These are phyloP conservation scores for Mycosarcoma mackinlayi DNA, from an alignment of 1,284 basidiomycete genomes.

Conservation along the genomic window DNA sequence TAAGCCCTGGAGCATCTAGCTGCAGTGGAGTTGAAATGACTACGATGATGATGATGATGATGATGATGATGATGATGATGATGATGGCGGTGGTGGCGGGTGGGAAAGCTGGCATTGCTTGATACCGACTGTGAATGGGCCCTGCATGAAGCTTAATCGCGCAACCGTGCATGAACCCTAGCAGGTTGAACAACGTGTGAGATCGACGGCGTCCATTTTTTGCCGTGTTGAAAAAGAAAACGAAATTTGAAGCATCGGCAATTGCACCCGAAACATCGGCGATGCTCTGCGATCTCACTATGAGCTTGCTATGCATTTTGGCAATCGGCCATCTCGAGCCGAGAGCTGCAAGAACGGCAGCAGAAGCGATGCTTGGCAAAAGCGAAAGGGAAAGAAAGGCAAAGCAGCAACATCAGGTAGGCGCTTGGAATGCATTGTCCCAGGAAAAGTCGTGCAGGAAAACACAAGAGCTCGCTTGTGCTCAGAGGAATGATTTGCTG, in stretches of 20 bases:
- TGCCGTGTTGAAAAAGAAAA: too few relatives aligned
- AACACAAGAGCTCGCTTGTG: too few relatives aligned
- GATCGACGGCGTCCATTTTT: background rate
- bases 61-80: too few relatives aligned
- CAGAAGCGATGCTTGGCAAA: background rate
- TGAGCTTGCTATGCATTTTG: too few relatives aligned
- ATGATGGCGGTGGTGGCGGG: background rate
- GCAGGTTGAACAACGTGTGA: background rate
- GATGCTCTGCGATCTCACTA: background rate
- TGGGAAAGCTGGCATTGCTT: background rate
- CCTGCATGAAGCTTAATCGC: slow-evolving; percentile 1
- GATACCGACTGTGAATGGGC: background rate
- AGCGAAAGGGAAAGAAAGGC: background rate
- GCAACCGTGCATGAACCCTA: background rate
- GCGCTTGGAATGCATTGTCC: too few relatives aligned
- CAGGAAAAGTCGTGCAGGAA: too few relatives aligned
- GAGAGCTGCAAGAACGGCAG: background rate
- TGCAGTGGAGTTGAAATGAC: too few relatives aligned
- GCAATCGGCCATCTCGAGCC: background rate
- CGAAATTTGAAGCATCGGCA: too few relatives aligned
- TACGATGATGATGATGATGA: too few relatives aligned
- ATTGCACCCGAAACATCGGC: too few relatives aligned
- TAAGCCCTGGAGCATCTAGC: too few relatives aligned
- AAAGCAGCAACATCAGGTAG: background rate
- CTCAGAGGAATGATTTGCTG: background rate